These are phyloP conservation scores for Cytospora schulzeri DNA, from an alignment of 2,329 filamentous ascomycete genomes.

Conservation along the genomic window DNA sequence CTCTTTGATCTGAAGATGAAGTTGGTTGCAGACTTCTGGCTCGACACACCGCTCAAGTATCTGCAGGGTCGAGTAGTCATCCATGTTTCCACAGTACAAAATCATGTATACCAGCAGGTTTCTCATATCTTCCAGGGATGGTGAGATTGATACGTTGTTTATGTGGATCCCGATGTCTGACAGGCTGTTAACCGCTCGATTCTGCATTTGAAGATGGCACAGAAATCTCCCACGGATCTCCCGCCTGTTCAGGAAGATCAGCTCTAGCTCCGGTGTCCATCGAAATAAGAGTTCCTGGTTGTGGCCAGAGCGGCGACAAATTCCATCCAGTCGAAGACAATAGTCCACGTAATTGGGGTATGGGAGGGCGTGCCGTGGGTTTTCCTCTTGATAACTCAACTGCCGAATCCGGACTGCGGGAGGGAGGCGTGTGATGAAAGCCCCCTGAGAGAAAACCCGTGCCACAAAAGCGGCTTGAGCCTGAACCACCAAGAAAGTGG, in stretches of 20 bases:
- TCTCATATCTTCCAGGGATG: not conserved
- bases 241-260: not conserved
- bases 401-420: not conserved
- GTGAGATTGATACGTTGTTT: not conserved
- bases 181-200: not conserved
- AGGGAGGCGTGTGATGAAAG: not conserved
- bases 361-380: not conserved
- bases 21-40: not conserved
- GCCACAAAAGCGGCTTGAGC: constrained; percentile 15
- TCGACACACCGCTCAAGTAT: not conserved
- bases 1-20: not conserved
- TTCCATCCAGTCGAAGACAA: not conserved
- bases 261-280: constrained; percentile 1
- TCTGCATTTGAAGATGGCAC: not conserved
- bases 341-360: constrained; percentile 15
- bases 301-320: not conserved
- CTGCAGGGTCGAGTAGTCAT: not conserved
- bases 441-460: not conserved
- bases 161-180: not conserved
- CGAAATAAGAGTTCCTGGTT: not conserved
- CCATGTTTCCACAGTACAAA: not conserved
- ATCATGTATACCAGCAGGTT: not conserved
- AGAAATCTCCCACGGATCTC: not conserved
- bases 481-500: constrained; percentile 11
- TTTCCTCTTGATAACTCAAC: not conserved